Evolutionary conservation across 805 yeast genomes (phyloP), one percentile per base, ranked within the genome.

Genomic region (Diddensiella santjacobensis): DNA sequence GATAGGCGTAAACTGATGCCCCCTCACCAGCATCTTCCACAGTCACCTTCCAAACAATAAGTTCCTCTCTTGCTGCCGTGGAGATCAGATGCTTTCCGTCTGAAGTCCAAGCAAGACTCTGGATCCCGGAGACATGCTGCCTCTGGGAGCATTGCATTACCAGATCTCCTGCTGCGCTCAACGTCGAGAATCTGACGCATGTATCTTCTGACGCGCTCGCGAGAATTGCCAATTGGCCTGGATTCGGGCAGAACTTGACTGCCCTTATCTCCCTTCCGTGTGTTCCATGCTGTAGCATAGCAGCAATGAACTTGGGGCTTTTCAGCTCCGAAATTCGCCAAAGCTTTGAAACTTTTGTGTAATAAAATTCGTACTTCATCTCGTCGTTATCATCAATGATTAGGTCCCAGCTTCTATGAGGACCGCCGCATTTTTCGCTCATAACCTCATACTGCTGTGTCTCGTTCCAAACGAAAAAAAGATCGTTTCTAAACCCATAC

Each of bases 211-310:
- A 82, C 3, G 88, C 98, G 3, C 91, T 80, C 26, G 87, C 75
- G 18, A 88, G 60, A 3, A 84, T 58, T 3, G 48, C 40, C 19
- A 29, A 17, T 8, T 45, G 39, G 58, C 44, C 4, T 64, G 63
- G 6, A 43, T 29, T 2, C 47, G 52, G 4, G 4, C 78, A 72
- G n/a, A 83, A 71, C 1, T 84, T 74, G 13, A 90, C 70, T 48
- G 81, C 86, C 56, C 99, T 73, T 3, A 91, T 78, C 64, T 93
- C 99, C 53, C 98, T 75, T 0, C 99, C 99, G 64, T 93, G 98
- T 0, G 87, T 74, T 0, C 97, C 96, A 6, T 73, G 68, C 30
- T 70, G 70, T 22, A 83, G 58, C 5, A 71, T 51, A 3, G 58
- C 35, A 1, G 41, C 22, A 29, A 22, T 26, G 24, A 53, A 54